Evolutionary conservation across 306 rosid genomes (phyloP).

Genomic region (Cucumis cinereus): DNA sequence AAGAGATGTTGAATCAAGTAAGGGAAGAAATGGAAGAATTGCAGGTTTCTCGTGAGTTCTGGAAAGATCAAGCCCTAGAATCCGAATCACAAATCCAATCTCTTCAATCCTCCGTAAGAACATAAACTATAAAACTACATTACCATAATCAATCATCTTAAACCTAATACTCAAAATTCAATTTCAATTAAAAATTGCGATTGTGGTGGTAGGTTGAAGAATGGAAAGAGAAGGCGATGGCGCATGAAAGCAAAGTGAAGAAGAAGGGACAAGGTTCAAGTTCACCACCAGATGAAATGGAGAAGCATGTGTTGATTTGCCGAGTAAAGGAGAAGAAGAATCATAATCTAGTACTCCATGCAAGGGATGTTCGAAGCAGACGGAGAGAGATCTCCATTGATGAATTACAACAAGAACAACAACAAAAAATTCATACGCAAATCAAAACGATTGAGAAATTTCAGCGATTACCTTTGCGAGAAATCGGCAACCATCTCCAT

Average conservation of each 20-base stretch:
- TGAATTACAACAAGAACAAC: slow-evolving; percentile 24
- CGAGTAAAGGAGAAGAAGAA: slow-evolving; percentile 40
- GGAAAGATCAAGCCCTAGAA: slow-evolving; percentile 62
- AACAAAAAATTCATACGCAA: slow-evolving; percentile 6
- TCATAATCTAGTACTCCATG: background rate
- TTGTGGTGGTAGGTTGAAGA: slow-evolving; percentile 56
- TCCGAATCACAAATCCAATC: slow-evolving; percentile 48
- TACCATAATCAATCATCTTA: background rate
- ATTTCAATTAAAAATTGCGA: background rate
- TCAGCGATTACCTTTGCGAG: slow-evolving; percentile 40
- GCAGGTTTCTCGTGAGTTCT: slow-evolving; percentile 75
- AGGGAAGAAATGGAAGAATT: slow-evolving; percentile 87
- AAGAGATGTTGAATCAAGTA: slow-evolving; percentile 71
- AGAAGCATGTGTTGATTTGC: slow-evolving; percentile 71
- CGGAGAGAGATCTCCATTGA: slow-evolving; percentile 21
- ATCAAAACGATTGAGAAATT: slow-evolving; percentile 12
- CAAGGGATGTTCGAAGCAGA: slow-evolving; percentile 20
- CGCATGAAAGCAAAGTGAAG: slow-evolving; percentile 37
- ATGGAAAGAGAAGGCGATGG: slow-evolving; percentile 64
- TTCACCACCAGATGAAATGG: slow-evolving; percentile 37
- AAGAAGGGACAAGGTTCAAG: slow-evolving; percentile 6
- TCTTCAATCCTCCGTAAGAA: slow-evolving; percentile 17
- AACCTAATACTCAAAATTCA: background rate
- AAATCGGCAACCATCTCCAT: slow-evolving; percentile 19
- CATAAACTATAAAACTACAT: slow-evolving; percentile 4